Conservation (phyloP, 1,284 basidiomycete genomes). For the Porodaedalea pini region DNA sequence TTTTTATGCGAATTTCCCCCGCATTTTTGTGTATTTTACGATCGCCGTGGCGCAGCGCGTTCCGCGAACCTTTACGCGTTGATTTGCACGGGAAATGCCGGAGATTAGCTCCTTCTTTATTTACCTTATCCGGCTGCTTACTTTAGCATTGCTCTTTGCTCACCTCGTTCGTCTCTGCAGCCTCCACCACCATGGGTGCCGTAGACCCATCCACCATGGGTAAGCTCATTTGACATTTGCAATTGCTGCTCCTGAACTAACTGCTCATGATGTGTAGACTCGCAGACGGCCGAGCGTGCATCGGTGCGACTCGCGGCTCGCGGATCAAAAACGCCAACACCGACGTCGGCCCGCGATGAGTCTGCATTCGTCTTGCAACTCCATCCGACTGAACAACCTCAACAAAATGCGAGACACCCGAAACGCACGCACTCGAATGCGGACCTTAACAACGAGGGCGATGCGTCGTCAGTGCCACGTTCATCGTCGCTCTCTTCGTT, state of each 20-base stretch:
- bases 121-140: not conserved
- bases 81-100: not conserved
- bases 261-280: conserved; percentile 2
- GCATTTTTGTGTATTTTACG: not conserved
- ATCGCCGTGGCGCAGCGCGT: not conserved
- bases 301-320: conserved; percentile 56
- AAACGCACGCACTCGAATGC: conserved; percentile 11
- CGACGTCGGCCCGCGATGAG: conserved; percentile 26
- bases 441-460: conserved; percentile 4
- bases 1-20: not conserved
- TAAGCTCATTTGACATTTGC: not conserved
- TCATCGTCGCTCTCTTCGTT: conserved; percentile 24
- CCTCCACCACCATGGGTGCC: not conserved
- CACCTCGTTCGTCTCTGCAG: not conserved
- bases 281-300: conserved; percentile 46
- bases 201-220: not conserved
- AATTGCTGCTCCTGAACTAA: not conserved
- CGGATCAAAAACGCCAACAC: conserved; percentile 29
- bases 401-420: conserved; percentile 11
- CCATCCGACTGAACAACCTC: conserved; percentile 15
- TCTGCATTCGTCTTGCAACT: conserved; percentile 25
- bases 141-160: not conserved
- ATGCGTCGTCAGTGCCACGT: not conserved
- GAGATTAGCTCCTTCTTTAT: not conserved
- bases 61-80: conserved; percentile 17